Conservation (phyloP, 176 grass and related monocot genomes). For the Typha latifolia region DNA sequence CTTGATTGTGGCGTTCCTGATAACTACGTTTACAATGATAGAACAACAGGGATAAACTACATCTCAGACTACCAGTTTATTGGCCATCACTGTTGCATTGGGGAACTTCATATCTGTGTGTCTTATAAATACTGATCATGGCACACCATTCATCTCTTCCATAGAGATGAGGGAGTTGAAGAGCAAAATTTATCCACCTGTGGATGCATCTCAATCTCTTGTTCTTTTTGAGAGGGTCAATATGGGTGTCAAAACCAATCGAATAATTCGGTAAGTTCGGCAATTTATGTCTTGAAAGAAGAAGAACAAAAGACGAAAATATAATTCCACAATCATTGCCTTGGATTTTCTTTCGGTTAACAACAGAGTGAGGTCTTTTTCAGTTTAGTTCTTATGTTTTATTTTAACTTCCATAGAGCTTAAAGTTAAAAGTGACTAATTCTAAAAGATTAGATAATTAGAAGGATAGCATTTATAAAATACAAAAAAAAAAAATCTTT, state of each 20-base stretch:
- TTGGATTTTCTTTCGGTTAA: neutral
- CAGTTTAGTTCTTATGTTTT: too few relatives aligned
- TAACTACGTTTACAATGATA: slow-evolving; percentile 9
- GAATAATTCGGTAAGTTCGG: neutral
- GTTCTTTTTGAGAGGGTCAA: neutral
- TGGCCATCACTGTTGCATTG: slow-evolving; percentile 2
- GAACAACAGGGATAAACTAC: neutral
- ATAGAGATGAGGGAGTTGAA: slow-evolving; percentile 18
- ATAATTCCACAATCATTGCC: too few relatives aligned
- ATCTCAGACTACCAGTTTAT: too few relatives aligned
- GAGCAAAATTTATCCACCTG: neutral
- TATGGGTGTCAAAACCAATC: neutral
- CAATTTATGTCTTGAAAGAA: neutral
- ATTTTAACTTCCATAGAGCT: too few relatives aligned
- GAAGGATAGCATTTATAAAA: too few relatives aligned
- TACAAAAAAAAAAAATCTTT: too few relatives aligned
- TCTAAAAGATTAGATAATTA: too few relatives aligned
- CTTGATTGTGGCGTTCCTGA: slow-evolving; percentile 17
- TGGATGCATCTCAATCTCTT: slow-evolving; percentile 6
- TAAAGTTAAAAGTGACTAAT: too few relatives aligned
- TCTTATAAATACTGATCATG: slow-evolving; percentile 5
- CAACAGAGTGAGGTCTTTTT: too few relatives aligned
- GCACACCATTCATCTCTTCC: slow-evolving; percentile 13
- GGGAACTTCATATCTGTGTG: slow-evolving; percentile 19
- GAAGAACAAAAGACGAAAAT: too few relatives aligned